These are phyloP conservation scores for Chrysoporthe puriensis DNA, from an alignment of 2,329 filamentous ascomycete genomes.

Conservation along the genomic window DNA sequence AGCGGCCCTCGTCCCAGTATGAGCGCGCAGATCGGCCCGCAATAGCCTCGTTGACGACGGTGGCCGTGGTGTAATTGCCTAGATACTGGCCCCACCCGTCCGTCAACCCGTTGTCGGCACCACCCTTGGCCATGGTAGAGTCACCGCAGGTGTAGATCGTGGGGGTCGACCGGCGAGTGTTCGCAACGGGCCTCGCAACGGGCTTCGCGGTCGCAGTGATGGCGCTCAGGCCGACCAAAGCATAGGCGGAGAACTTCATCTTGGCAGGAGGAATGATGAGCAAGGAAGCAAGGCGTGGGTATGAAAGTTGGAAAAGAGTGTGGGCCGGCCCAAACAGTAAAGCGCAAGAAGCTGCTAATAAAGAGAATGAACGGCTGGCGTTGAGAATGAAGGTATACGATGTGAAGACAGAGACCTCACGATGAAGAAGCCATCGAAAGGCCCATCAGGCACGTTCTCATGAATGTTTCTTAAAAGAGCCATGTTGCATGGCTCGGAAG, in stretches of 20 bases:
- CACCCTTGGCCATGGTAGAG: conserved; percentile 55
- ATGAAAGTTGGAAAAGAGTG: neutral
- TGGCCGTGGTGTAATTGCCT: conserved; percentile 46
- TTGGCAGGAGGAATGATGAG: neutral
- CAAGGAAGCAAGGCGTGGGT: neutral
- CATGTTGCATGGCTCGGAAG: neutral
- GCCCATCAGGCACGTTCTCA: neutral
- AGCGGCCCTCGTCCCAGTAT: conserved; percentile 64
- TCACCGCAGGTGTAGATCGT: conserved; percentile 58
- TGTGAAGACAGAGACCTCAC: neutral
- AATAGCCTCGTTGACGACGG: conserved; percentile 64
- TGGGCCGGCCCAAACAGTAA: conserved; percentile 21
- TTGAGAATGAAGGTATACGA: neutral
- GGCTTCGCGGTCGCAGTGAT: conserved; percentile 28
- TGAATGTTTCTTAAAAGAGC: neutral
- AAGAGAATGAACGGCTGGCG: conserved; percentile 15
- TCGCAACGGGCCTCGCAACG: conserved; percentile 27
- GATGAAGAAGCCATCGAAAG: neutral
- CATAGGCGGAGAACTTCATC: conserved; percentile 26
- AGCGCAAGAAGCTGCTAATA: neutral
- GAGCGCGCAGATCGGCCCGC: conserved; percentile 65
- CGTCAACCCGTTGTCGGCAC: conserved; percentile 41
- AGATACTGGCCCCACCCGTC: conserved; percentile 66
- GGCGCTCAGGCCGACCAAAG: conserved; percentile 19
- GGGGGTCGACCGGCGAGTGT: conserved; percentile 34